Base-by-base conservation (phyloP, 2,329 filamentous ascomycete genomes). In the Arthrobotrys pseudoclavata region DNA sequence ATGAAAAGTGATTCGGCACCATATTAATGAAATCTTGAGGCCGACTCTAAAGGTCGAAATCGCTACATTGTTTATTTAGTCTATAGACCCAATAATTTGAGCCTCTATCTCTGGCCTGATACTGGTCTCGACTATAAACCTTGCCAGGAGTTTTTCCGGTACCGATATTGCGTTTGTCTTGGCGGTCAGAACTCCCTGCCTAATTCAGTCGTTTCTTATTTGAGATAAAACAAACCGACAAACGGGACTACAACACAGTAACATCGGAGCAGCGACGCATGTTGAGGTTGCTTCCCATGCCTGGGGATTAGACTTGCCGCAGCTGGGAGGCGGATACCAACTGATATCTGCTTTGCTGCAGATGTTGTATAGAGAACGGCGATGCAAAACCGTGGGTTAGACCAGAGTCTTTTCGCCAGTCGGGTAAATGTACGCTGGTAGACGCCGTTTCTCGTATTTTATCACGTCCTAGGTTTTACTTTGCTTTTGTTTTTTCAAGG, bases 371-470 rank as follows among this genome's bases (percentile, higher is more conserved):
- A 15, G 45, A 22, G n/a, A 47, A 22, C 22, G n/a, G 13, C 18
- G 7, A 5, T 34, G 18, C 3, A 4, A 4, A 9, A 13, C 26
- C 9, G 24, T n/a, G 52, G 12, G 10, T 22, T 50, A 6, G 1
- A 1, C 34, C 22, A 29, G 18, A 37, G 29, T 37, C 2, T 1
- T n/a, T 13, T 22, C 29, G 29, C 10, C 12, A 12, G 26, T 57
- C 52, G 52, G 29, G 15, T 57, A 57, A 57, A 57, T 57, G 31
- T 18, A 22, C 9, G n/a, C 4, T 29, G 22, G 31, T 57, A 57
- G 52, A 57, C 52, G 18, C 52, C 52, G 40, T 34, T 34, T 34
- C 52, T 55, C 52, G 52, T 55, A 55, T 48, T 48, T 55, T 52
- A 52, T 52, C 48, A 52, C 24, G 22, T 52, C 2, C 48, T 52